Conservation (phyloP, 176 grass and related monocot genomes). For the Secale cereale region DNA sequence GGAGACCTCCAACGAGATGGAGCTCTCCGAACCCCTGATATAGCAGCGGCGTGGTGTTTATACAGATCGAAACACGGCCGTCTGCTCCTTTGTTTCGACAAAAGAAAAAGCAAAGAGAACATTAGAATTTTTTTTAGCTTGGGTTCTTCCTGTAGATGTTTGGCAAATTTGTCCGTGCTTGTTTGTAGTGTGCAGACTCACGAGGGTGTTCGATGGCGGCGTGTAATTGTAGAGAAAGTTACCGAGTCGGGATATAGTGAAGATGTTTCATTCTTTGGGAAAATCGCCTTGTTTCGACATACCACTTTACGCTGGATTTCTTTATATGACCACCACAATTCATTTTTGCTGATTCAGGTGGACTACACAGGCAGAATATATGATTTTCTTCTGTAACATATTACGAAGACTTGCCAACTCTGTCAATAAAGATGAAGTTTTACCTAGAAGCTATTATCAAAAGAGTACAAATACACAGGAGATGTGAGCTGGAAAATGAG, state of each 20-base stretch:
- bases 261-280: slow-evolving; percentile 32
- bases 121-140: slow-evolving; percentile 5
- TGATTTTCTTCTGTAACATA: neutral
- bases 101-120: neutral
- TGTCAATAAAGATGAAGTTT: neutral
- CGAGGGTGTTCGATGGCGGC: neutral
- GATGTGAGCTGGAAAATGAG: neutral
- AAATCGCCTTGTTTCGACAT: neutral
- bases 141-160: slow-evolving; percentile 25
- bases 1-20: slow-evolving; percentile 77
- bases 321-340: too few species aligned
- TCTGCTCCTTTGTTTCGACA: neutral
- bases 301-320: neutral
- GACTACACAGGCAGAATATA: neutral
- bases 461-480: neutral
- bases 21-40: slow-evolving; percentile 85
- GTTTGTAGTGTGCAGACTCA: slow-evolving; percentile 6
- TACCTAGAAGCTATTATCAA: neutral
- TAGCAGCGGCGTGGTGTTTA: slow-evolving; percentile 33
- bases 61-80: neutral
- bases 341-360: neutral
- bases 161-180: slow-evolving; percentile 18
- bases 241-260: slow-evolving; percentile 22
- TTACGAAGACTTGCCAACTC: neutral
- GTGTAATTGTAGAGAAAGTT: slow-evolving; percentile 39